Percentiles rank a stretch among this genome's conserved stretches.
These are phyloP conservation scores for Aspergillus cristatus DNA, from an alignment of 495 filamentous ascomycete species.

Conservation along the genomic window DNA sequence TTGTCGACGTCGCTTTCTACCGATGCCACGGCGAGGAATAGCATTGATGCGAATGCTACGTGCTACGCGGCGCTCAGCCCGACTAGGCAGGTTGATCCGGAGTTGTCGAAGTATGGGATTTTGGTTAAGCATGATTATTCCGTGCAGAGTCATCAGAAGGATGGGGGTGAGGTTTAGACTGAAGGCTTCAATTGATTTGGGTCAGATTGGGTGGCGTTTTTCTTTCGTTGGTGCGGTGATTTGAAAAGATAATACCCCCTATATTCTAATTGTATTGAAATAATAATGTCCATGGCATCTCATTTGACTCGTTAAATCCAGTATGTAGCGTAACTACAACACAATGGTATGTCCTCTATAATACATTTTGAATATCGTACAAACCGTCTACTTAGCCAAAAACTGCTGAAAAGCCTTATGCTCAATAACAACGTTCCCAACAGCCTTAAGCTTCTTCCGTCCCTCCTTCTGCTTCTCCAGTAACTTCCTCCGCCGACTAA, in stretches of 20 bases:
- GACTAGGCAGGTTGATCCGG: background rate
- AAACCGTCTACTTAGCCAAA: conserved; percentile 46
- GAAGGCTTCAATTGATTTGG: no score
- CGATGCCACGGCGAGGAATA: background rate
- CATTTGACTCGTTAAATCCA: no score
- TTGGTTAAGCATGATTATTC: conserved; percentile 28
- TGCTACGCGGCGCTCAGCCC: conserved; percentile 5
- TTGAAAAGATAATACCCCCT: no score
- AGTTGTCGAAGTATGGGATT: conserved; percentile 16
- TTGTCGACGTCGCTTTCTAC: conserved; percentile 1
- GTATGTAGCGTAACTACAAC: no score
- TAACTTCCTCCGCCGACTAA: conserved; percentile 72
- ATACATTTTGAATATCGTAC: no score
- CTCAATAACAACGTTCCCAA: conserved; percentile 80
- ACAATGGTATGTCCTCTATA: no score
- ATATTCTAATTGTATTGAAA: no score
- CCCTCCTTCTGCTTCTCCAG: conserved; percentile 97
- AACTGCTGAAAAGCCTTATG: conserved; percentile 91
- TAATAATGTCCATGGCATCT: no score
- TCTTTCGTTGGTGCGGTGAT: no score
- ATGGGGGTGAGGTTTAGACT: background rate
- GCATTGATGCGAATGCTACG: no score
- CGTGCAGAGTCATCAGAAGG: conserved; percentile 4
- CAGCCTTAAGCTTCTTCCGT: conserved; percentile 66
- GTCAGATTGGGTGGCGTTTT: no score